These are phyloP conservation scores for Mycothermus thermophilus DNA, from an alignment of 495 filamentous ascomycete genomes.

Conservation along the genomic window DNA sequence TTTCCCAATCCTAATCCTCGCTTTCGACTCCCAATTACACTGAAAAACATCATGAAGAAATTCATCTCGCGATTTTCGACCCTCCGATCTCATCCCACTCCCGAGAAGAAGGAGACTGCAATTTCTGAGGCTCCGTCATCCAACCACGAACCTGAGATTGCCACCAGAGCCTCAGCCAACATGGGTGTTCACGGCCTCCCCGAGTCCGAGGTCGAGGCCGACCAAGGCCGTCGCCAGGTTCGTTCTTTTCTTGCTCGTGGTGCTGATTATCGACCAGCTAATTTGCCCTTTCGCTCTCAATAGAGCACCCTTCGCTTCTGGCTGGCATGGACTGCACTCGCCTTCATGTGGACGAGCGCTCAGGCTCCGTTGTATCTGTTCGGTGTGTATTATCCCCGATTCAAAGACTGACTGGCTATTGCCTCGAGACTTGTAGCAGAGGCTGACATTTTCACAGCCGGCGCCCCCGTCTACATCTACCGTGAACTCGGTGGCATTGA, in stretches of 20 bases:
- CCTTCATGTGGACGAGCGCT: slow-evolving; percentile 18
- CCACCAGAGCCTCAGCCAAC: not conserved
- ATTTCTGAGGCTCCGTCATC: not conserved
- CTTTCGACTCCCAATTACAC: too few relatives aligned
- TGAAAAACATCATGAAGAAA: too few relatives aligned
- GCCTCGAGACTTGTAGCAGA: too few relatives aligned
- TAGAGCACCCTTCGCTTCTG: slow-evolving; percentile 3
- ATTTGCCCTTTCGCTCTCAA: too few relatives aligned
- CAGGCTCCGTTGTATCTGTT: slow-evolving; percentile 19
- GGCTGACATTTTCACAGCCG: slow-evolving; percentile 9
- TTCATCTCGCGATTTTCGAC: too few relatives aligned
- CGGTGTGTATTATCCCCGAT: slow-evolving; percentile 5
- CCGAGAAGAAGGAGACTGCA: not conserved
- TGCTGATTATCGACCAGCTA: too few relatives aligned
- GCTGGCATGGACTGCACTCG: slow-evolving; percentile 14
- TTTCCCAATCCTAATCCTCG: too few relatives aligned
- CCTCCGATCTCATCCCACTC: not conserved
- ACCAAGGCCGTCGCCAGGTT: not conserved
- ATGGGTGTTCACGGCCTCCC: not conserved
- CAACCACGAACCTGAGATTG: not conserved
- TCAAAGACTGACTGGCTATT: too few relatives aligned
- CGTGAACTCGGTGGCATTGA: slow-evolving; percentile 49
- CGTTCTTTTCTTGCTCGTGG: not conserved
- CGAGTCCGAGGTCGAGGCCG: not conserved
- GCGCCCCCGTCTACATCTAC: slow-evolving; percentile 37